Evolutionary conservation across 306 rosid genomes (phyloP), one percentile per base, ranked within the genome.

Genomic region (Sindora glabra): DNA sequence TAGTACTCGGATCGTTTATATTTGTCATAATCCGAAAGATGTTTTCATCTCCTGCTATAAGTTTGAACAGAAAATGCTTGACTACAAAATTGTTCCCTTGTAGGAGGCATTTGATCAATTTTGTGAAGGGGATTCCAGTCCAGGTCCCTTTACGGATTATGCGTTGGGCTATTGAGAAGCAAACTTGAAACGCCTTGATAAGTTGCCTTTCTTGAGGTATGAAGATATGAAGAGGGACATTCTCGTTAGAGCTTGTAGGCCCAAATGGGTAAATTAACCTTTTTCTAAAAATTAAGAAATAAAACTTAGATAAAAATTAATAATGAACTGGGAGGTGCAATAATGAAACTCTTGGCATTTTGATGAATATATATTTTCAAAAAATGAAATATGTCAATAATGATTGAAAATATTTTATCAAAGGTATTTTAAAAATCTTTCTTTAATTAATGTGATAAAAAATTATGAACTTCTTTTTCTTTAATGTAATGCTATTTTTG

Each of bases 131-230:
- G 23, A 37, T 8, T 23, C 30, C 23, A 0, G n/a, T 2, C 10
- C 2, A 5, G 74, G 67, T 2, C 67, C 74, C 9, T 62, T 55
- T 38, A 62, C 51, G 70, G 55, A 55, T 30, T 42, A 64, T 64
- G 59, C 33, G 7, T n/a, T 55, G 6, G 65, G 9, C n/a, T 67
- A 50, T 3, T 59, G 74, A 64, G 39, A 21, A 7, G 55, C 64
- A 13, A 62, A 67, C 33, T 46, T 74, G 51, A 32, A 56, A 48
- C 42, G 2, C 8, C 74, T 62, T 2, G 15, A 55, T 15, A 74
- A 23, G 58, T 40, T 56, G 5, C 3, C 59, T 2, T 53, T 67
- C 48, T 13, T 60, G 3, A 66, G 37, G 23, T 74, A 23, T 2
- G 66, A 74, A 24, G 51, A 74, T 8, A 2, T 74, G 39, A 74